phyloP scores from a whole-genome alignment of 2,329 filamentous ascomycete species.

The Hymenoscyphus albidus region DNA sequence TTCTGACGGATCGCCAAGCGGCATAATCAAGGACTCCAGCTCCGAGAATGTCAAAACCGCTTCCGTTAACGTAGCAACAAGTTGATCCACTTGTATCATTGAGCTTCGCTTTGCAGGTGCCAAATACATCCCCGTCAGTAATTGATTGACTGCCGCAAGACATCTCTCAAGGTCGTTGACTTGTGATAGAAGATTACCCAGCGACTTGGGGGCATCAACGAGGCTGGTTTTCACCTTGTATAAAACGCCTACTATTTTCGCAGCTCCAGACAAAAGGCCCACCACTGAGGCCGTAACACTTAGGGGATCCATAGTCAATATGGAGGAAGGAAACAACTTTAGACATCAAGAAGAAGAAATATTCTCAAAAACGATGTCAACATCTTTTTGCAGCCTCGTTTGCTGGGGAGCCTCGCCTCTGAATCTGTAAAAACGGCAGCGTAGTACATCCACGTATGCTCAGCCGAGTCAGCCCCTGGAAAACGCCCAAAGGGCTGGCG shows the following conservation, averaged over 20 bases:
- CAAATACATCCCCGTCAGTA: constrained; percentile 5
- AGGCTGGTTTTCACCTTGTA: not conserved
- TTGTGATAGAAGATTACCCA: not conserved
- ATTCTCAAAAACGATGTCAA: not conserved
- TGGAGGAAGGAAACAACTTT: not conserved
- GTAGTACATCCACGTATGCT: not conserved
- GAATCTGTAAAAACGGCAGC: not conserved
- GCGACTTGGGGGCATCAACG: not conserved
- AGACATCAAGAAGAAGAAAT: not conserved
- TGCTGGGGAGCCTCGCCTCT: not conserved
- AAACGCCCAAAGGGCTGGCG: too few relatives aligned
- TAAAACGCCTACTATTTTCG: not conserved
- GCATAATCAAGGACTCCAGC: constrained; percentile 8
- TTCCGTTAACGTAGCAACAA: constrained; percentile 13
- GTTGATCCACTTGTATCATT: constrained; percentile 15
- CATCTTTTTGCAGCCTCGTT: not conserved
- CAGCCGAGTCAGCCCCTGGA: too few relatives aligned
- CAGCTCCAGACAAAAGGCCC: constrained; percentile 8
- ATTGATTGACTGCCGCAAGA: not conserved
- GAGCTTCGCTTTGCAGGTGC: not conserved
- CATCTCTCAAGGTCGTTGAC: not conserved
- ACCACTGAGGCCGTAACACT: constrained; percentile 12
- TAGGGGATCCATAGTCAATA: constrained; percentile 10
- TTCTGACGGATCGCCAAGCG: not conserved
- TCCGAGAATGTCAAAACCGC: constrained; percentile 14